Conservation (phyloP, 495 filamentous ascomycete species). For the Aspergillus kassunensis region DNA sequence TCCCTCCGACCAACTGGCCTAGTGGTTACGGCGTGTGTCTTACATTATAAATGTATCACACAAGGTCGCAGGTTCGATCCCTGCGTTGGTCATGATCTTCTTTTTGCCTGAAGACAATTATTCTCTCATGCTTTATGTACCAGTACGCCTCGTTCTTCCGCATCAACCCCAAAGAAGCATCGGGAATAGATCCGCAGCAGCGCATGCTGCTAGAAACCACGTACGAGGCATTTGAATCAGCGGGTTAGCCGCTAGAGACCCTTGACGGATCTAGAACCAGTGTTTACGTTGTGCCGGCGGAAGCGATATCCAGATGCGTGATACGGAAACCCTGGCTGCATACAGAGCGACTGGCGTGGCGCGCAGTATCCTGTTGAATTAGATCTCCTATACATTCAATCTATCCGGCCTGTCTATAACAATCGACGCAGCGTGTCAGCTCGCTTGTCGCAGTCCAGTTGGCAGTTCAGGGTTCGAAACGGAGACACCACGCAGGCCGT, state of each 20-base stretch:
- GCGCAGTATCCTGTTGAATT: conserved; percentile 33
- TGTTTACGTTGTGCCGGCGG: no score
- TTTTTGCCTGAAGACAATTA: no score
- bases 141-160: conserved; percentile 54
- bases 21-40: no score
- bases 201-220: conserved; percentile 39
- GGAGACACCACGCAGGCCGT: no score
- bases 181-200: conserved; percentile 48
- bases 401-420: conserved; percentile 28
- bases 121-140: no score
- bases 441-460: conserved; percentile 34
- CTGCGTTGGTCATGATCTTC: no score
- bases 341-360: conserved; percentile 42
- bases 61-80: no score
- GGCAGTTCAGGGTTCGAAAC: no score
- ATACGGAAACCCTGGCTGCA: neutral
- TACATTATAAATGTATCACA: no score
- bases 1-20: no score
- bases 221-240: conserved; percentile 46
- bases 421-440: conserved; percentile 39
- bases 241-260: conserved; percentile 28
- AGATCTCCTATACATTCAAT: conserved; percentile 37
- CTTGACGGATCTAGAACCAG: no score
- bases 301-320: neutral
- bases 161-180: conserved; percentile 40